Conservation (phyloP, 2,329 filamentous ascomycete species). For the Chaetomiaceae sp. region DNA sequence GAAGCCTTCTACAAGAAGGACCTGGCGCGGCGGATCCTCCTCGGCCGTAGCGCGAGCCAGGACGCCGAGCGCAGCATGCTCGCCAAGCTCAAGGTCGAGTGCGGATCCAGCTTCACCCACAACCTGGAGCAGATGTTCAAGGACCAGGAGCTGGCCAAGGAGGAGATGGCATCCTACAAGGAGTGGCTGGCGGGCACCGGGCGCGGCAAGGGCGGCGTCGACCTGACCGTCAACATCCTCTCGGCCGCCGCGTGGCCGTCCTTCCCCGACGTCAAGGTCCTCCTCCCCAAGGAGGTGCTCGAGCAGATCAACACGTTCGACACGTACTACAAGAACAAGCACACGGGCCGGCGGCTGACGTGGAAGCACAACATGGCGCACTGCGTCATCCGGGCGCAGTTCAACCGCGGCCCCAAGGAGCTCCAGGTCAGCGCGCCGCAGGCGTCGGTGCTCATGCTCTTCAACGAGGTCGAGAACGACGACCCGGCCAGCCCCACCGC, state of each 20-base stretch:
- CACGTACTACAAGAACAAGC: slow-evolving; percentile 79
- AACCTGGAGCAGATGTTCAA: slow-evolving; percentile 99
- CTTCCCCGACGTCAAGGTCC: slow-evolving; percentile 68
- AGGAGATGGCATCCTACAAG: slow-evolving; percentile 90
- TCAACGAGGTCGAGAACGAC: slow-evolving; percentile 62
- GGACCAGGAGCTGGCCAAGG: slow-evolving; percentile 87
- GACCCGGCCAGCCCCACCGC: slow-evolving; percentile 33
- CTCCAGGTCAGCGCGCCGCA: slow-evolving; percentile 89
- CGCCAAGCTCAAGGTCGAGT: slow-evolving; percentile 84
- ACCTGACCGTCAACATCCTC: slow-evolving; percentile 84
- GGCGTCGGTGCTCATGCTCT: slow-evolving; percentile 82
- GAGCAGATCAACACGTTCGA: slow-evolving; percentile 79
- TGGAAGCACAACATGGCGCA: slow-evolving; percentile 96
- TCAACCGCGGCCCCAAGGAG: slow-evolving; percentile 78
- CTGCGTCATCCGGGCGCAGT: slow-evolving; percentile 77
- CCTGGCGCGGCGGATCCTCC: slow-evolving; percentile 79
- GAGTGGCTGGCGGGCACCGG: slow-evolving; percentile 52
- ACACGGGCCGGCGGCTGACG: slow-evolving; percentile 77
- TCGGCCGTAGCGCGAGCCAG: slow-evolving; percentile 88
- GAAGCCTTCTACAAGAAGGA: slow-evolving; percentile 99
- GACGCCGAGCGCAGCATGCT: slow-evolving; percentile 97
- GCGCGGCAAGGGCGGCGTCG: slow-evolving; percentile 47
- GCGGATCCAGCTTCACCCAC: slow-evolving; percentile 88
- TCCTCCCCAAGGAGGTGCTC: slow-evolving; percentile 68
- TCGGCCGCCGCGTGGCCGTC: slow-evolving; percentile 89